phyloP scores from a whole-genome alignment of 1,284 basidiomycete species.

The Moesziomyces sp. region DNA sequence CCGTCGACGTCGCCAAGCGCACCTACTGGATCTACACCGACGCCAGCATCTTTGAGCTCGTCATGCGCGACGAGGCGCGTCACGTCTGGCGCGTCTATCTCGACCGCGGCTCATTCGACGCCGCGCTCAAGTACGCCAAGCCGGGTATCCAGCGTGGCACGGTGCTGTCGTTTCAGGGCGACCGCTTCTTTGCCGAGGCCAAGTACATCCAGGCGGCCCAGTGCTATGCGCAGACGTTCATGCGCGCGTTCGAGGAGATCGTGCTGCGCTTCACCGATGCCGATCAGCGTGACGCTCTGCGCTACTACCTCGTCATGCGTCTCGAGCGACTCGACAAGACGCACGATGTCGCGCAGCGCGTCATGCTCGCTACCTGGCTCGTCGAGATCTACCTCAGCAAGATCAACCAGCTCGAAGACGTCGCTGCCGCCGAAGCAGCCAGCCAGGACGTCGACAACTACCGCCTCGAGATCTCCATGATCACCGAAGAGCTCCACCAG shows the following conservation, averaged over 20 bases:
- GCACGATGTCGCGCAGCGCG: slow-evolving; percentile 83
- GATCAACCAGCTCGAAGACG: slow-evolving; percentile 93
- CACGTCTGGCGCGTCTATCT: slow-evolving; percentile 95
- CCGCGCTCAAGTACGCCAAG: slow-evolving; percentile 83
- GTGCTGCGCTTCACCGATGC: slow-evolving; percentile 88
- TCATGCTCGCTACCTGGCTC: slow-evolving; percentile 99
- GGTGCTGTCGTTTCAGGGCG: slow-evolving; percentile 85
- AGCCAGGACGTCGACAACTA: slow-evolving; percentile 88
- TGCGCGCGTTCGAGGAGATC: slow-evolving; percentile 88
- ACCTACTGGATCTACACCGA: slow-evolving; percentile 97
- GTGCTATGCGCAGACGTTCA: slow-evolving; percentile 78
- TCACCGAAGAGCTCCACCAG: slow-evolving; percentile 90
- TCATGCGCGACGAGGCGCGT: slow-evolving; percentile 86
- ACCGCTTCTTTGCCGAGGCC: slow-evolving; percentile 82
- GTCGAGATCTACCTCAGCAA: slow-evolving; percentile 97
- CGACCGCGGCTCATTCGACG: slow-evolving; percentile 79
- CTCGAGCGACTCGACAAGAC: slow-evolving; percentile 83
- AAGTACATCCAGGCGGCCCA: slow-evolving; percentile 91
- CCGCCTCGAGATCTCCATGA: slow-evolving; percentile 79
- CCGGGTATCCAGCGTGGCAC: slow-evolving; percentile 84
- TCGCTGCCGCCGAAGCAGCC: slow-evolving; percentile 78
- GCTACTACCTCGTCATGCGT: slow-evolving; percentile 88
- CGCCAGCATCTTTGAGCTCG: slow-evolving; percentile 87
- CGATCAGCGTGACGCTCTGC: slow-evolving; percentile 88
- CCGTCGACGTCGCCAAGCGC: slow-evolving; percentile 80